phyloP scores from a whole-genome alignment of 768 basidiomycete genomes.

The Termitomyces eurrhizus region DNA sequence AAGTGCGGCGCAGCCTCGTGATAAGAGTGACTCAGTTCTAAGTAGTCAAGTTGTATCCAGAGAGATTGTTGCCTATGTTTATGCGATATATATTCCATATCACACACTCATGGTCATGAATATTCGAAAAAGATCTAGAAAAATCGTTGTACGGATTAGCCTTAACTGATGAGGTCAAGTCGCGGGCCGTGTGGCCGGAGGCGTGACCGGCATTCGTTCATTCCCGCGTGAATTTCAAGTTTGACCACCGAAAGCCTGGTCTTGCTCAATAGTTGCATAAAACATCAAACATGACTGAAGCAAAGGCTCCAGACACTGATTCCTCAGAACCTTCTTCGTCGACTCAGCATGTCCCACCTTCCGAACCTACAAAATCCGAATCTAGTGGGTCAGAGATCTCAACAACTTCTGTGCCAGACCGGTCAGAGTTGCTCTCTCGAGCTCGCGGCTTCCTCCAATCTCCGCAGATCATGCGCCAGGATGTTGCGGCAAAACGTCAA shows the following conservation, averaged over 20 bases:
- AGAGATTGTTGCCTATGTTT: no score
- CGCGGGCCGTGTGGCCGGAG: neutral
- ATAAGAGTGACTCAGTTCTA: neutral
- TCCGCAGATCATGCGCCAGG: conserved; percentile 59
- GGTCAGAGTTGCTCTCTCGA: conserved; percentile 43
- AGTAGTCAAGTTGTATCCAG: neutral
- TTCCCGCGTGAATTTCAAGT: neutral
- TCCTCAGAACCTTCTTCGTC: neutral
- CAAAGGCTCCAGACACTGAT: neutral
- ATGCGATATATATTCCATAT: no score
- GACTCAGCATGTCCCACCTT: neutral
- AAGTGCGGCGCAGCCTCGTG: neutral
- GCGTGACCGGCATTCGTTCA: neutral
- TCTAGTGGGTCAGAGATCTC: neutral
- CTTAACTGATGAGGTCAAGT: no score
- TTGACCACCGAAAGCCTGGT: neutral
- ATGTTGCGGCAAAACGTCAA: conserved; percentile 47
- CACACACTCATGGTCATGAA: no score
- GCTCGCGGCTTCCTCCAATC: conserved; percentile 67
- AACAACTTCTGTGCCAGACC: conserved; percentile 15
- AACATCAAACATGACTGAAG: conserved; percentile 3
- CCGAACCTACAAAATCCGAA: neutral
- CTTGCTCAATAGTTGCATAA: neutral
- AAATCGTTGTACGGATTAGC: neutral
- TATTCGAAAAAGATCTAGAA: no score